phyloP scores from a whole-genome alignment of 495 filamentous ascomycete species.

The Penicillium cosmopolitanum region DNA sequence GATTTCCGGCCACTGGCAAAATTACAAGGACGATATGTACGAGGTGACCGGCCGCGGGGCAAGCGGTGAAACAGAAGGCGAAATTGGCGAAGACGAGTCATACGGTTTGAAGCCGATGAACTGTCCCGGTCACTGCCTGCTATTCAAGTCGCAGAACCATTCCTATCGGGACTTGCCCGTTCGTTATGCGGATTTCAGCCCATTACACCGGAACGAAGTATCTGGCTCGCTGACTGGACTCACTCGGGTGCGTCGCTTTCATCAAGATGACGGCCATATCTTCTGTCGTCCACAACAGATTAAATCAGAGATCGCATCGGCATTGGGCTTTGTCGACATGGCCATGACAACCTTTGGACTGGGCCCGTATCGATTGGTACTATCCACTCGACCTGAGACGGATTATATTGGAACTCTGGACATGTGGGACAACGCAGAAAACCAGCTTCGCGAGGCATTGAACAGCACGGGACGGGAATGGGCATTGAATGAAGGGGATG shows the following conservation, averaged over 20 bases:
- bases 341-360: slow-evolving; percentile 77
- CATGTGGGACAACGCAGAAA: slow-evolving; percentile 84
- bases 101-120: slow-evolving; percentile 98
- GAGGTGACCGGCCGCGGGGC: slow-evolving; percentile 70
- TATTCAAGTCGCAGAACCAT: slow-evolving; percentile 73
- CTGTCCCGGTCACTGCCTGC: slow-evolving; percentile 90
- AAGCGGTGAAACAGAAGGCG: slow-evolving; percentile 46
- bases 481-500: slow-evolving; percentile 78
- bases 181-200: slow-evolving; percentile 91
- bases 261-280: slow-evolving; percentile 95
- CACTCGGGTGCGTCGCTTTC: slow-evolving; percentile 88
- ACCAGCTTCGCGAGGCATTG: slow-evolving; percentile 70
- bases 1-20: slow-evolving; percentile 87
- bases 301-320: slow-evolving; percentile 74
- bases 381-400: slow-evolving; percentile 79
- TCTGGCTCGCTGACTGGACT: slow-evolving; percentile 85
- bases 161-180: slow-evolving; percentile 85
- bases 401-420: slow-evolving; percentile 77
- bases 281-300: slow-evolving; percentile 89
- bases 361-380: slow-evolving; percentile 71
- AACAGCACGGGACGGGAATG: slow-evolving; percentile 66
- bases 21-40: slow-evolving; percentile 96
- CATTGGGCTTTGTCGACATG: slow-evolving; percentile 78
- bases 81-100: slow-evolving; percentile 67
- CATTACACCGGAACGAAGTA: slow-evolving; percentile 87